Evolutionary conservation across 1,139 yeast species (phyloP).

Genomic region (Taphrina betulina): DNA sequence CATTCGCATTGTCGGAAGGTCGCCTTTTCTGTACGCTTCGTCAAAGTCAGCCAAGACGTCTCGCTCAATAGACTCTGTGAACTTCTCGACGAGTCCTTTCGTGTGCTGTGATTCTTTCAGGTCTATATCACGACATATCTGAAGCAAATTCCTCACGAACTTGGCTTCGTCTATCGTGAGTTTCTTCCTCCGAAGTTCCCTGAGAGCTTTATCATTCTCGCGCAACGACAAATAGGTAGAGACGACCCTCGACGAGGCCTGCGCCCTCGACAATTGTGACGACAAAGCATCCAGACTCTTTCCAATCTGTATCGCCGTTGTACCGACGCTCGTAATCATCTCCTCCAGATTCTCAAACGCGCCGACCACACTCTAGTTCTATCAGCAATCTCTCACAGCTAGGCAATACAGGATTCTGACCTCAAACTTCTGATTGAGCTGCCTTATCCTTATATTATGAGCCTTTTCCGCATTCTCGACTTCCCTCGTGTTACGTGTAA

Average conservation of each 20-base stretch:
- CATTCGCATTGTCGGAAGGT: conserved; percentile 67
- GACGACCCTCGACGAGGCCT: conserved; percentile 33
- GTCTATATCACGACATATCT: conserved; percentile 56
- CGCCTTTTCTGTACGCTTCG: conserved; percentile 53
- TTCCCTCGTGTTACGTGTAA: conserved; percentile 13
- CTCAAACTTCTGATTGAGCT: conserved; percentile 31
- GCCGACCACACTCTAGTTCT: conserved; percentile 21
- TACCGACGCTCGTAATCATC: conserved; percentile 31
- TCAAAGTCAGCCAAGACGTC: conserved; percentile 49
- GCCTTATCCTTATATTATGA: conserved; percentile 32
- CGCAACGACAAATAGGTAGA: conserved; percentile 20
- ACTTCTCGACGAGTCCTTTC: conserved; percentile 56
- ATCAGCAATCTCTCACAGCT: background rate
- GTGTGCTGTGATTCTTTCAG: conserved; percentile 36
- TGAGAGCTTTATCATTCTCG: conserved; percentile 22
- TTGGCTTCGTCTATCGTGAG: conserved; percentile 27
- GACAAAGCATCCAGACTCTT: conserved; percentile 71
- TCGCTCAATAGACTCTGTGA: conserved; percentile 74
- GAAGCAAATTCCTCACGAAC: conserved; percentile 54
- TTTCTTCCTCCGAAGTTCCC: conserved; percentile 47
- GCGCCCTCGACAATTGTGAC: conserved; percentile 70
- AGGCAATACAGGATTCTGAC: background rate
- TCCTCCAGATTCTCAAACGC: conserved; percentile 31
- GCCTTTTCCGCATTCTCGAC: conserved; percentile 37
- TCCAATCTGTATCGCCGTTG: conserved; percentile 42